Evolutionary conservation across 257 asterid species (phyloP), one percentile per base, ranked within the genome.

Genomic region (Cinchona pubescens): DNA sequence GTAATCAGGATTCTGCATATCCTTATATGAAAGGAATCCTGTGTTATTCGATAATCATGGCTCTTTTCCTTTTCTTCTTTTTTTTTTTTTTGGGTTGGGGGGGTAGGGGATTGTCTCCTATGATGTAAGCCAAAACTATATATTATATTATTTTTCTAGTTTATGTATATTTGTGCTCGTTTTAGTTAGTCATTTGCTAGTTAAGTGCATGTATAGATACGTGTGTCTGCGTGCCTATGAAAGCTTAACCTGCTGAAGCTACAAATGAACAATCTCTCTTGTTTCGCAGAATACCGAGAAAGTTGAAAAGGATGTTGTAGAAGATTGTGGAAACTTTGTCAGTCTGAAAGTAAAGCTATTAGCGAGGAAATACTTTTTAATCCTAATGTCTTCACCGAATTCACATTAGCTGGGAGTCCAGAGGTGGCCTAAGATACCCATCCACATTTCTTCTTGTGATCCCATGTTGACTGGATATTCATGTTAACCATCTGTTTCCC

Each of bases 331-430:
- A n/a, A n/a, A n/a, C 81, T 75, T 72, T 67, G 80, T 75, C 86
- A 79, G 80, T 63, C 87, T 32, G 75, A 68, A 38, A 74, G 61
- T 67, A 80, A 78, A 83, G 89, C 80, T 76, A 66, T 73, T 25
- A 73, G 79, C 67, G 83, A 83, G 55, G 96, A 87, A 73, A 87
- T 90, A 42, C 76, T 87, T 61, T 93, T 93, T 84, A 93, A 93
- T 82, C 98, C 98, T 43, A 93, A 93, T 67, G 96, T 90, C 78
- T 90, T 87, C 78, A 91, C 97, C 15, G 98, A 91, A 69, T 90
- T 91, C 81, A 90, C 90, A 85, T 84, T 93, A 56, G 90, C 97
- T 72, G 97, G 97, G 77, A 79, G 74, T 80, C 90, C 85, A 62
- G 91, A 93, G 96, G 98, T 89, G 80, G 76, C 70, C 61, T 63